Conservation (phyloP, 768 basidiomycete species). For the Boletus rubroflammeus region DNA sequence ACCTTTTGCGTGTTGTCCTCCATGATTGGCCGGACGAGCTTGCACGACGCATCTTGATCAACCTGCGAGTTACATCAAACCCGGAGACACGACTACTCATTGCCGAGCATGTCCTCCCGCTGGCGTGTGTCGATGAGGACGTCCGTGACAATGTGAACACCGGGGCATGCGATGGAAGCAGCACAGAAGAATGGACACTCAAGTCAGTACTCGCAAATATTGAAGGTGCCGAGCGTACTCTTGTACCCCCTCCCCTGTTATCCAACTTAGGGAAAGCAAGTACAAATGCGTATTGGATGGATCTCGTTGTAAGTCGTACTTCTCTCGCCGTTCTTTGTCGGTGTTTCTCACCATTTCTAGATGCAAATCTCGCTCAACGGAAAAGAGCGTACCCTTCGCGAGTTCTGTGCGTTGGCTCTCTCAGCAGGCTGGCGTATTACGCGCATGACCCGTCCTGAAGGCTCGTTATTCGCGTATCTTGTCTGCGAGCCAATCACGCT, state of each 20-base stretch:
- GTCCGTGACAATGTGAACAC: conserved; percentile 3
- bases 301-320: conserved; percentile 50
- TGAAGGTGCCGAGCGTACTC: conserved; percentile 49
- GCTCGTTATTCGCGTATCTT: conserved; percentile 69
- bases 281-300: conserved; percentile 64
- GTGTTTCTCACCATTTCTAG: conserved; percentile 31
- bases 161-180: conserved; percentile 5
- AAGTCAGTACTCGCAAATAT: conserved; percentile 36
- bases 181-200: conserved; percentile 26
- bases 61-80: conserved; percentile 38
- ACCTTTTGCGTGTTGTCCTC: conserved; percentile 64
- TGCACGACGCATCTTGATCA: conserved; percentile 44
- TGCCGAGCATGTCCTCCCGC: conserved; percentile 67
- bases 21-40: conserved; percentile 76
- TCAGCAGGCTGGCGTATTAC: conserved; percentile 62
- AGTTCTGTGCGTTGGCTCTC: conserved; percentile 49
- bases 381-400: conserved; percentile 67
- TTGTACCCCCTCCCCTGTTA: conserved; percentile 61
- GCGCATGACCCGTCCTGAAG: conserved; percentile 53
- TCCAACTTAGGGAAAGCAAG: conserved; percentile 73
- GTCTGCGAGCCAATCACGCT: conserved; percentile 60
- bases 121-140: conserved; percentile 58
- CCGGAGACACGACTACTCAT: conserved; percentile 58
- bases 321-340: not conserved
- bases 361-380: conserved; percentile 69